A percentile compares a stretch with the other conserved stretches of the same genome.
Evolutionary conservation across 805 yeast species (phyloP).

Genomic region (Saccharomycopsis sp.): DNA sequence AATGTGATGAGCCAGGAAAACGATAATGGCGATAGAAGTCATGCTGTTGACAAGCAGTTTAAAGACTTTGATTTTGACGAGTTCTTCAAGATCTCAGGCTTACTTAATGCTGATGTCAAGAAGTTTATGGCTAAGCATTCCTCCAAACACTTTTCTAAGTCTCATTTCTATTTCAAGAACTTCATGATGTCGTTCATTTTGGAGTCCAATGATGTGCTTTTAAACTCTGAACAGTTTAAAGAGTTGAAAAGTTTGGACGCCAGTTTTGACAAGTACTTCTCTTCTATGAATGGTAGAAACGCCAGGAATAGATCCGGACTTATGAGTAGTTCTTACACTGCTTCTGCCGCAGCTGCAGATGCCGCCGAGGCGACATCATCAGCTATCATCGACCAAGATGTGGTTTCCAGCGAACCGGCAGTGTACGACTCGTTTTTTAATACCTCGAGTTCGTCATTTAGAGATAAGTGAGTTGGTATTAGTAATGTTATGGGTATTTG

Average conservation of each 20-base stretch:
- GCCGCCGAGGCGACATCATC: not conserved
- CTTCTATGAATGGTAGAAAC: not conserved
- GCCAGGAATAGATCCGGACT: not conserved
- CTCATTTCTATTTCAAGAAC: conserved; percentile 13
- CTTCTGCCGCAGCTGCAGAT: not conserved
- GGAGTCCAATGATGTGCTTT: conserved; percentile 14
- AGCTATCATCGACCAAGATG: not conserved
- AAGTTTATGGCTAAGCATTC: conserved; percentile 3
- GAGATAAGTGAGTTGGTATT: not conserved
- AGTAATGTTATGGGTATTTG: no score
- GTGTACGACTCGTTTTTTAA: not conserved
- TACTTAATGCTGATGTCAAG: conserved; percentile 8
- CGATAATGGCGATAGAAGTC: not conserved
- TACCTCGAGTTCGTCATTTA: not conserved
- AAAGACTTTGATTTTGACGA: conserved; percentile 7
- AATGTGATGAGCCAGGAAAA: not conserved
- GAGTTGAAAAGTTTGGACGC: not conserved
- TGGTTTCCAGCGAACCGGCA: not conserved
- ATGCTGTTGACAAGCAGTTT: not conserved
- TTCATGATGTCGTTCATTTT: conserved; percentile 17
- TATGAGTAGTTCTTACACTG: not conserved
- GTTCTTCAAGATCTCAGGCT: conserved; percentile 10
- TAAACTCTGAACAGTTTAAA: conserved; percentile 8
- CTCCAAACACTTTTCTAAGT: conserved; percentile 5
- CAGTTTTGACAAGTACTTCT: conserved; percentile 2